Evolutionary conservation across 2,329 filamentous ascomycete genomes (phyloP), one percentile per base, ranked within the genome.

Genomic region (Aspergillus pseudonomiae): DNA sequence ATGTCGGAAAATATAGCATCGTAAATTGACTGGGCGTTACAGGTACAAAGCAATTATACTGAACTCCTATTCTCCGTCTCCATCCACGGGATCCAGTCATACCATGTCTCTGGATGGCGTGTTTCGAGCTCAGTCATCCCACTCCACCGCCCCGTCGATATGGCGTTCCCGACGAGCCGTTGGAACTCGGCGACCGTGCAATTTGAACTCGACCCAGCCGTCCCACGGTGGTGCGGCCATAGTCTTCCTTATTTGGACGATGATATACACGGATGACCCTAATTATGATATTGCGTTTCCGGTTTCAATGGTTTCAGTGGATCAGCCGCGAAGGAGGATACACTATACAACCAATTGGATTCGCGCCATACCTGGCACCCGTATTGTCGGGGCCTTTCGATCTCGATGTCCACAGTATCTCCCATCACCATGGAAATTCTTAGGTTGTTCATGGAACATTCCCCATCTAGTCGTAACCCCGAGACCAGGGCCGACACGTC

Each of bases 111-210:
- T 19, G 34, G 34, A 57, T 52, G 58, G 46, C 34, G 58, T 43
- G 58, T 60, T 60, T 60, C 48, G 39, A 14, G 6, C 58, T 53
- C 43, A 26, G 39, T 60, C 48, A 45, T 48, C 45, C n/a, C 48
- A 53, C 48, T 54, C 58, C 58, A 54, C 58, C 24, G 32, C 58
- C 48, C 58, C 58, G 43, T 60, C 28, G 21, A 53, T 19, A 53
- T 50, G 41, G 21, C 45, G 30, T 52, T 36, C 57, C 57, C 52
- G 52, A 24, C 52, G 30, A 54, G 52, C 32, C 50, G 32, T 54
- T 36, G 21, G 28, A 21, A 54, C 19, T 54, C 24, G 9, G 50
- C 50, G 50, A 53, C 50, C 50, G 32, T 36, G 30, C 52, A 36
- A 36, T 16, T 36, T 36, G 34, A 36, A 36, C 34, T 12, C 34